Evolutionary conservation across 768 basidiomycete genomes (phyloP), one percentile per base, ranked within the genome.

Genomic region (Pholiota conissans): DNA sequence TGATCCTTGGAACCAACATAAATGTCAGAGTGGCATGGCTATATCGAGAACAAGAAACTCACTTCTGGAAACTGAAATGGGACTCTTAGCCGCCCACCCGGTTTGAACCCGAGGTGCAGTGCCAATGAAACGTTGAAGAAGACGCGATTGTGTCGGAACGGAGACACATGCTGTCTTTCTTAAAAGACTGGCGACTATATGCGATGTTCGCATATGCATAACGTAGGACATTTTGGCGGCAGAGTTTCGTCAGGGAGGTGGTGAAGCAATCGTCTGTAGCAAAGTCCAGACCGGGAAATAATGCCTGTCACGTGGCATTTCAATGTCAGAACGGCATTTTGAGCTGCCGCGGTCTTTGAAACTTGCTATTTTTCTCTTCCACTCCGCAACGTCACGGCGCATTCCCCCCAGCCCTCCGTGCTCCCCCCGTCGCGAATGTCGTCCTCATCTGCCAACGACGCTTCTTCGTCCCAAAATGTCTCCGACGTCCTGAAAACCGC

Each of bases 1-100:
- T 83, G 85, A 91, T 62, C 91, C 91, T 90, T 52, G 16, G 39
- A 52, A 57, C n/a, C n/a, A n/a, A n/a, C n/a, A n/a, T 24, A 52
- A 24, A 34, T 39, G 39, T 59, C 39, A 58, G 40, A 48, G 29
- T 32, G 27, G 56, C 35, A 58, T 35, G 34, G 40, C n/a, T 40
- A 52, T 40, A 37, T 52, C 35, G 24, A 52, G 32, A 52, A 22
- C 24, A 52, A 35, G 26, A 29, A 9, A 26, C 52, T 54, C 40
- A 54, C 52, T 54, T 54, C 28, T 42, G 27, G 52, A 54, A 5
- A 24, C 32, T 24, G 26, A 26, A 37, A 34, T 34, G 29, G 20
- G 10, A 34, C 10, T 50, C 29, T 22, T 10, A 45, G 20, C 28
- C 46, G 34, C 3, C 26, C 27, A 10, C 34, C 29, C 7, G 35